Evolutionary conservation across 495 filamentous ascomycete genomes (phyloP).

Genomic region (Pseudevernia furfuracea): DNA sequence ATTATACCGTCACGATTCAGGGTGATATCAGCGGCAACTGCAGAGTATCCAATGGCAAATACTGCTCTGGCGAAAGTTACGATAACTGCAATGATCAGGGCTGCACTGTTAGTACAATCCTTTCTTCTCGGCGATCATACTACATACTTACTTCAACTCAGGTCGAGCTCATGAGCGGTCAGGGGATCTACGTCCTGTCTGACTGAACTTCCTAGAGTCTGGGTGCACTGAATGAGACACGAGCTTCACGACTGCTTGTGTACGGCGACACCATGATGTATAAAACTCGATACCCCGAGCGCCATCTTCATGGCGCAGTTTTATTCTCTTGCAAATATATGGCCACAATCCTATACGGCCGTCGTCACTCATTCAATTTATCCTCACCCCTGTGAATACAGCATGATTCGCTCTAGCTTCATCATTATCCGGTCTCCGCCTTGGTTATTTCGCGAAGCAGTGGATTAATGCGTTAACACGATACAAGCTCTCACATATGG

Average conservation of each 20-base stretch:
- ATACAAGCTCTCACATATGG: background rate
- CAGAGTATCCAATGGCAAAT: slow-evolving; percentile 61
- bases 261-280: background rate
- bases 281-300: background rate
- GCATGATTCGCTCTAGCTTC: background rate
- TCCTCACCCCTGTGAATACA: background rate
- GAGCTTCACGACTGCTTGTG: background rate
- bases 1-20: slow-evolving; percentile 66
- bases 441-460: slow-evolving; percentile 11
- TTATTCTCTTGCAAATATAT: background rate
- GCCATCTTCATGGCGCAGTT: background rate
- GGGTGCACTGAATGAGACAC: slow-evolving; percentile 1
- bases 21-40: slow-evolving; percentile 62
- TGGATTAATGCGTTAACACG: slow-evolving; percentile 1
- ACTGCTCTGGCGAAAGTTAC: slow-evolving; percentile 40
- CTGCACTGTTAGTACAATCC: slow-evolving; percentile 60
- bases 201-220: slow-evolving; percentile 3
- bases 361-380: slow-evolving; percentile 1
- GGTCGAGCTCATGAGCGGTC: slow-evolving; percentile 42
- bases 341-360: background rate
- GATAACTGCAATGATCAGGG: slow-evolving; percentile 40
- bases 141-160: slow-evolving; percentile 25
- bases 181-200: slow-evolving; percentile 40
- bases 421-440: background rate
- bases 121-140: background rate